phyloP scores from a whole-genome alignment of 2,329 filamentous ascomycete genomes.

The Pyrenophora seminiperda region DNA sequence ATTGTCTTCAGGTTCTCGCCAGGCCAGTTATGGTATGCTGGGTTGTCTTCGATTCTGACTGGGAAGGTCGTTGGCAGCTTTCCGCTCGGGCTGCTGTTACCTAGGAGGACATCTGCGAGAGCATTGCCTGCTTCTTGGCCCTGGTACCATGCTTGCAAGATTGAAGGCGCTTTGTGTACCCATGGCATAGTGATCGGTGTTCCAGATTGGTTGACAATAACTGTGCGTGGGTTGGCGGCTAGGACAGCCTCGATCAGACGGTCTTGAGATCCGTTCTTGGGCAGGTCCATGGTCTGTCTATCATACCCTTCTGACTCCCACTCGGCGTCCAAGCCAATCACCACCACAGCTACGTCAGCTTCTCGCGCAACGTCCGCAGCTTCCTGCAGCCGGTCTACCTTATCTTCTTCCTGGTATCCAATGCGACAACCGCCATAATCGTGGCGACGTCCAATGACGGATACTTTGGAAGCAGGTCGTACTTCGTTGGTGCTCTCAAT shows the following conservation, averaged over 20 bases:
- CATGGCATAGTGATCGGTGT: conserved; percentile 75
- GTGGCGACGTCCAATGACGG: conserved; percentile 63
- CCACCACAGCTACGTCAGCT: conserved; percentile 78
- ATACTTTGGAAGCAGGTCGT: conserved; percentile 64
- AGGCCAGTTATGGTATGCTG: conserved; percentile 74
- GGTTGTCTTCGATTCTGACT: conserved; percentile 63
- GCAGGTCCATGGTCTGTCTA: conserved; percentile 65
- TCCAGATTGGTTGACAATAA: conserved; percentile 76
- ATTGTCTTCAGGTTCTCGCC: conserved; percentile 70
- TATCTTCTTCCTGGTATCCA: conserved; percentile 70
- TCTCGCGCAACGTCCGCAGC: conserved; percentile 70
- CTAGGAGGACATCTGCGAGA: conserved; percentile 77
- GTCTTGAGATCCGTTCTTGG: conserved; percentile 62
- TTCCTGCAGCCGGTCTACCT: conserved; percentile 59
- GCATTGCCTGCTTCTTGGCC: conserved; percentile 86
- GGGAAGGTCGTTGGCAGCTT: conserved; percentile 78
- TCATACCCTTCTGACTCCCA: conserved; percentile 77
- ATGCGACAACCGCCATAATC: conserved; percentile 74
- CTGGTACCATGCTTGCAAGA: conserved; percentile 80
- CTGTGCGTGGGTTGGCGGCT: conserved; percentile 68
- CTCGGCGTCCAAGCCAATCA: conserved; percentile 76
- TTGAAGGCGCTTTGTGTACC: conserved; percentile 66
- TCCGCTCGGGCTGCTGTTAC: conserved; percentile 73
- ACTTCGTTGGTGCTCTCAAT: conserved; percentile 71
- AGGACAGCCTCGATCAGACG: conserved; percentile 68